Evolutionary conservation across 2,329 filamentous ascomycete genomes (phyloP).

Genomic region (Botrytis fragariae): DNA sequence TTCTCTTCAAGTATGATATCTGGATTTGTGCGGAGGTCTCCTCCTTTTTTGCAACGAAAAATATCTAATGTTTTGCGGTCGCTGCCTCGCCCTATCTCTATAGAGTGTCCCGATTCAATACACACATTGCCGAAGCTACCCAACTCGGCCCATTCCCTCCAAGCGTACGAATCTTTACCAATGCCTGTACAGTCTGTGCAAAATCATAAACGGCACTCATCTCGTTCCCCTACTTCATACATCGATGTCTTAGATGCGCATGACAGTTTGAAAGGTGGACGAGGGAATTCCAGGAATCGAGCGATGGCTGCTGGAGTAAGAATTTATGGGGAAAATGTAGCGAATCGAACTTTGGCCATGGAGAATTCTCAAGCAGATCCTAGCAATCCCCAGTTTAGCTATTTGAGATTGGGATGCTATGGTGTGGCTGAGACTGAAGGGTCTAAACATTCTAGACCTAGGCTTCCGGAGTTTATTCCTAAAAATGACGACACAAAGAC

Average conservation of each 20-base stretch:
- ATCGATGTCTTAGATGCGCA: constrained; percentile 60
- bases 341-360: constrained; percentile 51
- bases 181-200: neutral
- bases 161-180: neutral
- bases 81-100: neutral
- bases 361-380: constrained; percentile 21
- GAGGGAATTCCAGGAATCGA: constrained; percentile 43
- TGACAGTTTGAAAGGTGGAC: constrained; percentile 47
- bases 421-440: constrained; percentile 9
- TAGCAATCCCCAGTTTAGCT: constrained; percentile 27
- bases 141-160: neutral
- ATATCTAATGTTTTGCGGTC: neutral
- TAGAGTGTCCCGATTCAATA: neutral
- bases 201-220: neutral
- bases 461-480: neutral
- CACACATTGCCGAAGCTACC: neutral
- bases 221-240: constrained; percentile 26
- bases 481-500: constrained; percentile 1
- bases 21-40: neutral
- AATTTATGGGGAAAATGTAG: constrained; percentile 64
- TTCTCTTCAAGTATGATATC: neutral
- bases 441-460: constrained; percentile 4
- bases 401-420: constrained; percentile 25
- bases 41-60: neutral
- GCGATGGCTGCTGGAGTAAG: constrained; percentile 50